These are phyloP conservation scores for Fusarium nelsonii DNA, from an alignment of 2,329 filamentous ascomycete genomes.

Conservation along the genomic window DNA sequence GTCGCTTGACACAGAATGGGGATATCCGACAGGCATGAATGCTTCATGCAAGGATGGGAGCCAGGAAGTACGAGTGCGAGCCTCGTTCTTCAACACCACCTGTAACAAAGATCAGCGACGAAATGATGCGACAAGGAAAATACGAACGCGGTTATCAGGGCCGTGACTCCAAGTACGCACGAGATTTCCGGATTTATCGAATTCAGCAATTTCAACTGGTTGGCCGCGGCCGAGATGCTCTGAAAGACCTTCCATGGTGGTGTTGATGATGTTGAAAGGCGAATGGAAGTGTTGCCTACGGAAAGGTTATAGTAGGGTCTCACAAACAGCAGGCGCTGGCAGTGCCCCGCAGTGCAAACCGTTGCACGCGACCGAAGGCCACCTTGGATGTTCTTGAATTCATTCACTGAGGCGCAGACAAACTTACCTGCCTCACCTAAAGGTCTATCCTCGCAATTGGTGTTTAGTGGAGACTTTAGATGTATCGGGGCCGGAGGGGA, in stretches of 20 bases:
- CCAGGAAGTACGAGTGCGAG: conserved; percentile 46
- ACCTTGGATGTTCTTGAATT: not conserved
- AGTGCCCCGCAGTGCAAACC: conserved; percentile 16
- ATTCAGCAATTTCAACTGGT: conserved; percentile 52
- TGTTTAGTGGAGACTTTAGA: conserved; percentile 4
- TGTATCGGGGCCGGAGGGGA: not conserved
- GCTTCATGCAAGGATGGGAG: conserved; percentile 58
- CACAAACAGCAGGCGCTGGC: conserved; percentile 7
- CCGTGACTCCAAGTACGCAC: conserved; percentile 53
- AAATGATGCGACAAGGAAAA: not conserved
- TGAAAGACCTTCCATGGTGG: conserved; percentile 40
- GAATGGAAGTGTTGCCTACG: not conserved
- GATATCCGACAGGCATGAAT: conserved; percentile 90
- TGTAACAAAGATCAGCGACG: conserved; percentile 21
- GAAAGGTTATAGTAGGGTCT: not conserved
- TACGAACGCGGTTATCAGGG: conserved; percentile 43
- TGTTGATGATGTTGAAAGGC: conserved; percentile 7
- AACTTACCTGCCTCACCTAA: not conserved
- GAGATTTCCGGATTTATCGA: conserved; percentile 55
- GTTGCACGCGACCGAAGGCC: not conserved
- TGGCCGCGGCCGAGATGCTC: conserved; percentile 42
- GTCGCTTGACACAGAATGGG: conserved; percentile 85
- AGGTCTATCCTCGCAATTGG: not conserved
- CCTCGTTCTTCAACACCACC: conserved; percentile 41
- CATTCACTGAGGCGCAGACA: not conserved